Evolutionary conservation across 2,329 filamentous ascomycete genomes (phyloP).

Genomic region (Ascomycota sp.): DNA sequence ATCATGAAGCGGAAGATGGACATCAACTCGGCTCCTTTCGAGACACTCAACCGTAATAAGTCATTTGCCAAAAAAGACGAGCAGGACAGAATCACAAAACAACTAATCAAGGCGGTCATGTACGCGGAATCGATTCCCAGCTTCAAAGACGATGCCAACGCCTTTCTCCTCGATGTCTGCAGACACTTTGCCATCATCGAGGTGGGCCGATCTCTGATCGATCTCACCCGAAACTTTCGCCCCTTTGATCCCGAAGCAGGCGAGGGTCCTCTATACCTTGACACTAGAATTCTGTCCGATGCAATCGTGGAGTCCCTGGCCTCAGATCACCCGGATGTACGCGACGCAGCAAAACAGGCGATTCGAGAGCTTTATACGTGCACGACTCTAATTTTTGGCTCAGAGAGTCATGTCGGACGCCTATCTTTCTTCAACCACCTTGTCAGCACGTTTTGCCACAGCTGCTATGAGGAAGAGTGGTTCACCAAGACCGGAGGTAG

Average conservation of each 20-base stretch:
- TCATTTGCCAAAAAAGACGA: slow-evolving; percentile 72
- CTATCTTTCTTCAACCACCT: slow-evolving; percentile 72
- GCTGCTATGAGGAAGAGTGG: slow-evolving; percentile 95
- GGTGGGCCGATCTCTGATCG: slow-evolving; percentile 62
- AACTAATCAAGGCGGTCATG: slow-evolving; percentile 71
- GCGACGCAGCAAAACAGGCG: slow-evolving; percentile 59
- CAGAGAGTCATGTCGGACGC: slow-evolving; percentile 44
- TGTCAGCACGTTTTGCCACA: slow-evolving; percentile 69
- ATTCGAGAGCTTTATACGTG: slow-evolving; percentile 60
- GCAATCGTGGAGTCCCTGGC: slow-evolving; percentile 77
- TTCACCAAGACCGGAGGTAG: slow-evolving; percentile 90
- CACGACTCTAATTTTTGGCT: slow-evolving; percentile 57
- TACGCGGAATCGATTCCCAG: slow-evolving; percentile 65
- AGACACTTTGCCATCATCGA: slow-evolving; percentile 82
- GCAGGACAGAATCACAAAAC: slow-evolving; percentile 64
- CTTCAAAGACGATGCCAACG: slow-evolving; percentile 51
- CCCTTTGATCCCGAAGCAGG: slow-evolving; percentile 69
- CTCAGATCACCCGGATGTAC: slow-evolving; percentile 58
- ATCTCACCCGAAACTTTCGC: slow-evolving; percentile 51
- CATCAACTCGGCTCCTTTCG: slow-evolving; percentile 46
- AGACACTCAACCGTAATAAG: slow-evolving; percentile 53
- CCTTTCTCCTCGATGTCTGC: slow-evolving; percentile 60
- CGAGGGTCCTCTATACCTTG: slow-evolving; percentile 69
- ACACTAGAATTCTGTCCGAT: slow-evolving; percentile 69
- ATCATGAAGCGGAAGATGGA: slow-evolving; percentile 50